These are phyloP conservation scores for Carex littledalei DNA, from an alignment of 176 grass and related monocot species.

Conservation along the genomic window DNA sequence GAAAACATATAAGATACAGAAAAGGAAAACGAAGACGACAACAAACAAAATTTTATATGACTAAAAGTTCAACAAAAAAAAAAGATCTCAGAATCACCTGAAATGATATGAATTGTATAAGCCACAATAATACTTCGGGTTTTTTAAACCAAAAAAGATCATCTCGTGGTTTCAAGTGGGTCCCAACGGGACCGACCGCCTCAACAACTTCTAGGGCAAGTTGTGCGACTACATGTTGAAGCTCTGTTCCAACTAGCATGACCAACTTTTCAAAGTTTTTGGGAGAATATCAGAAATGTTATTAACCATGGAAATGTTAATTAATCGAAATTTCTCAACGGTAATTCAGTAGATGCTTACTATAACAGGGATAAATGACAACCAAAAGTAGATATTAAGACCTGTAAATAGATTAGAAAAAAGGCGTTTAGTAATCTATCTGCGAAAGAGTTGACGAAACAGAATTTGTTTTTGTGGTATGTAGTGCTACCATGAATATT, in stretches of 20 bases:
- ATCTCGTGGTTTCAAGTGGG: constrained; percentile 86
- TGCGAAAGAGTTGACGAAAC: background rate
- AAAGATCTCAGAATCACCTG: constrained; percentile 47
- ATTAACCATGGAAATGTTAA: background rate
- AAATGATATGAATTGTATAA: constrained; percentile 99
- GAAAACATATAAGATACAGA: background rate
- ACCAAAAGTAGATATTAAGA: constrained; percentile 99
- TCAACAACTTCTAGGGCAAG: constrained; percentile 76
- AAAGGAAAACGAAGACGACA: background rate
- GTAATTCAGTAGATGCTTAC: constrained; percentile 39
- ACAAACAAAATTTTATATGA: constrained; percentile 13
- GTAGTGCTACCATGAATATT: constrained; percentile 70
- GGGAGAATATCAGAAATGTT: background rate
- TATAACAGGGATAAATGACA: constrained; percentile 70
- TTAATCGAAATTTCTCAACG: background rate
- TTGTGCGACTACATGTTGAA: constrained; percentile 76
- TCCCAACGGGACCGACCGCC: constrained; percentile 58
- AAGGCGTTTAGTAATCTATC: background rate
- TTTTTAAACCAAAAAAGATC: constrained; percentile 99
- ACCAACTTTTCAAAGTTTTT: constrained; percentile 48
- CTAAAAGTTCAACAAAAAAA: background rate
- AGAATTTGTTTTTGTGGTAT: background rate
- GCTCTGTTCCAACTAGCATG: constrained; percentile 81
- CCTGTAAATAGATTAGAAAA: constrained; percentile 43
- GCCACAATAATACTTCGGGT: constrained; percentile 74